Percentiles rank a stretch among this genome's conserved stretches.
Evolutionary conservation across 306 rosid genomes (phyloP).

Genomic region (Vigna reflexopilosa): DNA sequence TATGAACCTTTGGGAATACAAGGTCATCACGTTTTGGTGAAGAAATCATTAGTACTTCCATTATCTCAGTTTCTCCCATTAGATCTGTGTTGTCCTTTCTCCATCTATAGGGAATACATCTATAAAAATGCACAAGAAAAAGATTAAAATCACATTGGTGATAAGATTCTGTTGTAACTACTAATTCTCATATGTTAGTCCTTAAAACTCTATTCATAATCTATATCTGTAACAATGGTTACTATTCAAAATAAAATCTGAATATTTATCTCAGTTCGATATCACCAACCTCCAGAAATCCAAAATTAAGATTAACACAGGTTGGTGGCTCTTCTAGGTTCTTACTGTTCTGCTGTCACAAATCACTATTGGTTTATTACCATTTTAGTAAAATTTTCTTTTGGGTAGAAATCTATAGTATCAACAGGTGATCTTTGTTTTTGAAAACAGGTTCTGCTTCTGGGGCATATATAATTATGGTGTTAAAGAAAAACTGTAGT

Average conservation of each 20-base stretch:
- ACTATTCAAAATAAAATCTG: constrained; percentile 11
- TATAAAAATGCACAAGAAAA: constrained; percentile 47
- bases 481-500: constrained; percentile 9
- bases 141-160: constrained; percentile 11
- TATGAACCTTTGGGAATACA: constrained; percentile 83
- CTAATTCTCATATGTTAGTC: constrained; percentile 7
- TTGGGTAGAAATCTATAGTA: not conserved
- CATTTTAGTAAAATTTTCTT: not conserved
- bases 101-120: constrained; percentile 84
- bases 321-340: constrained; percentile 5
- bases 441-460: constrained; percentile 9
- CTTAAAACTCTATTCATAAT: constrained; percentile 27
- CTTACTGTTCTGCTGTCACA: constrained; percentile 6
- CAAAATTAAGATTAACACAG: constrained; percentile 14
- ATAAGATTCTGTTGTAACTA: constrained; percentile 28
- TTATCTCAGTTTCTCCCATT: constrained; percentile 40
- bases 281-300: not conserved
- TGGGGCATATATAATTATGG: constrained; percentile 1
- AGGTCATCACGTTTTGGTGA: constrained; percentile 84
- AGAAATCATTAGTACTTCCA: constrained; percentile 90
- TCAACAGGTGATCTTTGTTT: not conserved
- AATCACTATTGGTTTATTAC: constrained; percentile 12
- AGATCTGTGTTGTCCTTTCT: constrained; percentile 50
- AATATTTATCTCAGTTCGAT: constrained; percentile 5
- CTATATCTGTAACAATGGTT: not conserved